Evolutionary conservation across 2,329 filamentous ascomycete genomes (phyloP).

Genomic region (Xylaria hypoxylon): DNA sequence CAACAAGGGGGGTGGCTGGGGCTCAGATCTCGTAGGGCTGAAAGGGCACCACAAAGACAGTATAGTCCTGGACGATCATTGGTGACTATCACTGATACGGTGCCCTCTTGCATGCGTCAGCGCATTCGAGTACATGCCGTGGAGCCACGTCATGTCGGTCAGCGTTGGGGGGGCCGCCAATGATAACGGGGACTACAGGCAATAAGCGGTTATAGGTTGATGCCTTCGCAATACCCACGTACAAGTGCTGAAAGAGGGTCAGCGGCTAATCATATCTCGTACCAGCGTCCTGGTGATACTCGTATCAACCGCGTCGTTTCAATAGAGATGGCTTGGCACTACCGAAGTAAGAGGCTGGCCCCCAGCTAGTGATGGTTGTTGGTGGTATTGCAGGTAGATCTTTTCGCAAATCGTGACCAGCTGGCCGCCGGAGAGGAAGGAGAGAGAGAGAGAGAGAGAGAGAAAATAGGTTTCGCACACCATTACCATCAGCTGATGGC

Average conservation of each 20-base stretch:
- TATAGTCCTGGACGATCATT: slow-evolving; percentile 34
- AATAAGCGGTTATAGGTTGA: slow-evolving; percentile 18
- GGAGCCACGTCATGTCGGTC: slow-evolving; percentile 36
- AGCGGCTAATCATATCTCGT: slow-evolving; percentile 29
- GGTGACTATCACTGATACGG: slow-evolving; percentile 29
- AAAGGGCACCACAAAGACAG: slow-evolving; percentile 34
- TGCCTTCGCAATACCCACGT: slow-evolving; percentile 22
- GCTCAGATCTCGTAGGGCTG: slow-evolving; percentile 42
- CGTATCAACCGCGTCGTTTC: slow-evolving; percentile 26
- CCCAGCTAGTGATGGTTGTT: slow-evolving; percentile 18
- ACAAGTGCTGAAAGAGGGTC: slow-evolving; percentile 20
- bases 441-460: background rate
- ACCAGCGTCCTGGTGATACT: slow-evolving; percentile 29
- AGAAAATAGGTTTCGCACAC: slow-evolving; percentile 15
- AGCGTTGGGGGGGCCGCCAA: slow-evolving; percentile 29
- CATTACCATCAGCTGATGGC: slow-evolving; percentile 37
- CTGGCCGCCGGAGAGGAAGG: background rate
- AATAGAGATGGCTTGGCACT: slow-evolving; percentile 33
- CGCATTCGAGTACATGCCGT: slow-evolving; percentile 30
- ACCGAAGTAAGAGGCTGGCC: slow-evolving; percentile 12
- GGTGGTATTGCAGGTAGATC: slow-evolving; percentile 29
- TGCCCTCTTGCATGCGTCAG: slow-evolving; percentile 36
- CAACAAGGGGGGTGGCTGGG: slow-evolving; percentile 33
- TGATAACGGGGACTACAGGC: slow-evolving; percentile 12
- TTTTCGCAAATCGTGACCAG: slow-evolving; percentile 20